Conservation (phyloP, 75 land plant species). For the Isoetes taiwanensis region DNA sequence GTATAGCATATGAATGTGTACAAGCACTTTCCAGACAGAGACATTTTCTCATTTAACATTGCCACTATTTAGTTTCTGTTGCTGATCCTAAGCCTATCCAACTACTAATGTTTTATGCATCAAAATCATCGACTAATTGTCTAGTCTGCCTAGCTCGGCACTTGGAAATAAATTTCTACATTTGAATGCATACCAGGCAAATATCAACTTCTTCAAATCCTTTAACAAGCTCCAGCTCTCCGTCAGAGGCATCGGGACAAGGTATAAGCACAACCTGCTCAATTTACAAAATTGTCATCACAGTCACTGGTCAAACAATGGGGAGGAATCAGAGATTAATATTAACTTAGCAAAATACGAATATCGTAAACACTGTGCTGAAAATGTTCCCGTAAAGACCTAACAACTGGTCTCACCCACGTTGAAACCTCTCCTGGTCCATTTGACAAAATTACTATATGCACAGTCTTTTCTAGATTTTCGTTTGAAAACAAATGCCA, state of each 20-base stretch:
- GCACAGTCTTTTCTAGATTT: no score
- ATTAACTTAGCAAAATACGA: constrained; percentile 17
- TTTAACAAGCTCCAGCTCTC: constrained; percentile 17
- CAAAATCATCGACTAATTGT: no score
- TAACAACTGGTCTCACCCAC: constrained; percentile 21
- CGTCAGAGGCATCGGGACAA: constrained; percentile 25
- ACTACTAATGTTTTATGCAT: no score
- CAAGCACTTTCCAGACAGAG: no score
- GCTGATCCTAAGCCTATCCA: no score
- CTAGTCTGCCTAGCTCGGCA: no score
- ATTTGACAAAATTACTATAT: constrained; percentile 20
- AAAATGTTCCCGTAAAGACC: constrained; percentile 10
- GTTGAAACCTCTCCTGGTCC: constrained; percentile 24
- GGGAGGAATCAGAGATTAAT: background rate
- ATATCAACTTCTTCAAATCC: constrained; percentile 21
- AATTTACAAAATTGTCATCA: background rate
- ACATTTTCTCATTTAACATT: no score
- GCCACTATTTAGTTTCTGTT: no score
- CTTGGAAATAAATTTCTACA: no score
- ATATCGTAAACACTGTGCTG: background rate
- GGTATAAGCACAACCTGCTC: constrained; percentile 20
- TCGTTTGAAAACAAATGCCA: no score
- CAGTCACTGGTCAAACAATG: background rate
- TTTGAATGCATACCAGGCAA: constrained; percentile 22
- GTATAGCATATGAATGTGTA: no score